Evolutionary conservation across 352 stramenopile species (phyloP), one percentile per base, ranked within the genome.

Genomic region (Phytophthora europaea): DNA sequence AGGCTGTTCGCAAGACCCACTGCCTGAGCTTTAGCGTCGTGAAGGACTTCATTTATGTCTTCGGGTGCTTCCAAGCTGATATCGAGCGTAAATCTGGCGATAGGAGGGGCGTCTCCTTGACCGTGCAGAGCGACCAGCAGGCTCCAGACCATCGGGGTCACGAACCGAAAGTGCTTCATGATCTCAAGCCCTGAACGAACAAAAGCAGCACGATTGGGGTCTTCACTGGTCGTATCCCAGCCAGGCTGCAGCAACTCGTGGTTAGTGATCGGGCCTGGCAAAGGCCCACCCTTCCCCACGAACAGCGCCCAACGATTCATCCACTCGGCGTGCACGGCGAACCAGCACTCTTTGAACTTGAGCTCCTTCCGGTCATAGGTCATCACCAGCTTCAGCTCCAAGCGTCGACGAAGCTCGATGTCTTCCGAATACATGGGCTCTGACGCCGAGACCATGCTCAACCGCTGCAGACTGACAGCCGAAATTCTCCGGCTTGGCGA

Each of bases 81-180:
- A 48, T 86, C 63, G 13, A 84, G 61, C 18, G 53, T 40, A 34
- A 69, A 81, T 59, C 80, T 81, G 6, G 73, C 78, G 10, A 92
- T 69, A 4, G 79, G 31, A 20, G 83, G 83, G 33, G 87, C 67
- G 12, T 81, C 71, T 57, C 70, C 79, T 22, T 55, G 64, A n/a
- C 88, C 86, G 43, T 94, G 83, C 16, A 94, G 75, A 66, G 89
- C 84, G 22, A 71, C 59, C 16, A 94, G 73, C 20, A 94, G 64
- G 55, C 83, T 86, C 84, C 84, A 94, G 34, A 94, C 80, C 76
- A 94, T 89, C n/a, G 88, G 85, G 2, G 86, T 78, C n/a, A 94
- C 86, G 56, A 84, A 84, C 8, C 85, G 85, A 45, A 88, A 94
- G 73, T 94, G 74, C 55, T 81, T 88, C 15, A 67, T 75, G 47